phyloP scores from a whole-genome alignment of 2,329 filamentous ascomycete genomes.

The Claviceps digitariae region DNA sequence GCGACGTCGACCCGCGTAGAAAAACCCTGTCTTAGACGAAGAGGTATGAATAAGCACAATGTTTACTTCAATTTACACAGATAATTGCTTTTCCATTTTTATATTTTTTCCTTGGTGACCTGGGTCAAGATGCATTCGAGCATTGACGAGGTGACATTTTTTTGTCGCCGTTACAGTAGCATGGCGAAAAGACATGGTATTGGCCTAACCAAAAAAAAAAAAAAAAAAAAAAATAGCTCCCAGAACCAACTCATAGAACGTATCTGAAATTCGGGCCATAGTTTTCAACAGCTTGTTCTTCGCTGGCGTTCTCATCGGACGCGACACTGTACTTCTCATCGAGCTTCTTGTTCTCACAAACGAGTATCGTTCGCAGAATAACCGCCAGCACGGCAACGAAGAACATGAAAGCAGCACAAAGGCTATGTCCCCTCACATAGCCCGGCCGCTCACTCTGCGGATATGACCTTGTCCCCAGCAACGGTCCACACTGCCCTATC shows the following conservation, averaged over 20 bases:
- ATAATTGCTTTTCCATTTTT: no score
- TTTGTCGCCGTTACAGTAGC: no score
- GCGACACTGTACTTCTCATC: neutral
- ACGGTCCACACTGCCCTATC: constrained; percentile 6
- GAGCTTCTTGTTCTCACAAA: constrained; percentile 7
- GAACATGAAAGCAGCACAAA: constrained; percentile 6
- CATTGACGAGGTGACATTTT: no score
- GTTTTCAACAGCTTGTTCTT: constrained; percentile 2
- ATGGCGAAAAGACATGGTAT: neutral
- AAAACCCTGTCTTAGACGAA: neutral
- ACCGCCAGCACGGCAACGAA: constrained; percentile 8
- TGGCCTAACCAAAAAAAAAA: no score
- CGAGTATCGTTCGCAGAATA: constrained; percentile 1
- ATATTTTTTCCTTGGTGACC: no score
- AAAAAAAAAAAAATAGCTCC: neutral
- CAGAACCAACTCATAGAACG: constrained; percentile 1
- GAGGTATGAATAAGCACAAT: neutral
- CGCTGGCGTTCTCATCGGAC: neutral
- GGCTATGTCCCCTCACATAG: constrained; percentile 4
- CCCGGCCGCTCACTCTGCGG: constrained; percentile 1
- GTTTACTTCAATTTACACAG: no score
- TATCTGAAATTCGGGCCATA: constrained; percentile 6
- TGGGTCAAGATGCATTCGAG: no score
- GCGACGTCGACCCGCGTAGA: neutral
- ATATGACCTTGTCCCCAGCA: constrained; percentile 6